Evolutionary conservation across 441 rosid species (phyloP), one percentile per base, ranked within the genome.

Genomic region (Manihot esculenta): DNA sequence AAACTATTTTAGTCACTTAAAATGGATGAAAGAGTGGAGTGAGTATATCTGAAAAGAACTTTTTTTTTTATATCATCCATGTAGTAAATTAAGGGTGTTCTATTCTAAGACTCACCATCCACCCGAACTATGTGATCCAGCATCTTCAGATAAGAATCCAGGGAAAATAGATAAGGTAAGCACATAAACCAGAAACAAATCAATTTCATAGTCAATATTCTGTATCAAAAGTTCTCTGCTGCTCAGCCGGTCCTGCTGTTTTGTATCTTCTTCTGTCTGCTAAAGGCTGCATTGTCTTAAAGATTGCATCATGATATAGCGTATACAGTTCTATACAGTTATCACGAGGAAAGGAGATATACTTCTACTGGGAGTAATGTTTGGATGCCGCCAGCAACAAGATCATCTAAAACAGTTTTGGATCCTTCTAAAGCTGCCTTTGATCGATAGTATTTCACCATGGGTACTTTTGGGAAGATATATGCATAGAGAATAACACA

Each of bases 351-450:
- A 45, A 35, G 45, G 26, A 41, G 45, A n/a, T 66, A n/a, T 76
- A 84, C 84, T 56, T 71, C 71, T 65, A 49, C 51, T 38, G 53
- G 24, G 33, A 62, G 73, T 3, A 64, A 49, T 21, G 76, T 44
- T 67, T 79, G 80, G 70, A 87, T 77, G 45, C 96, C 96, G 42
- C 78, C 92, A 57, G 93, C 94, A 65, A 83, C 88, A 56, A 92
- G 97, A 72, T 89, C 91, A 0, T 87, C 84, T 58, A 85, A 64
- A 44, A 87, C 93, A 13, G 97, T 93, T 79, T 79, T 84, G 5
- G 93, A 89, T 47, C 98, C 93, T 82, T 90, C 89, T 0, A 78
- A 72, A 27, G 90, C 89, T 54, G 95, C 96, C 76, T 85, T 85
- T 35, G 86, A 62, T 2, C 88, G 86, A 50, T 87, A 88, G 71